Conservation (phyloP, 306 rosid species). For the Cucurbita maxima region DNA sequence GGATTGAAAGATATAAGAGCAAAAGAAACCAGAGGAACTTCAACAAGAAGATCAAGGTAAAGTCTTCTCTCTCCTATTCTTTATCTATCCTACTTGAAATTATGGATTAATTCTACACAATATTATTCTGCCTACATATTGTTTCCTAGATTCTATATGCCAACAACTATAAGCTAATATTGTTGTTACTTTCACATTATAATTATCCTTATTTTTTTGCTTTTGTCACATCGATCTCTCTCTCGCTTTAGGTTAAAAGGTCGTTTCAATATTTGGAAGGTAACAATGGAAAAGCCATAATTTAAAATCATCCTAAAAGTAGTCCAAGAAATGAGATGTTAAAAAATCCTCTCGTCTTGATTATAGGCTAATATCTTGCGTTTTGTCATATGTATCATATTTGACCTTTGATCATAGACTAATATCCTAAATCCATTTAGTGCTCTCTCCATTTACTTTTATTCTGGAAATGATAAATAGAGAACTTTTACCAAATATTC, state of each 20-base stretch:
- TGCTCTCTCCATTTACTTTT: too few relatives aligned
- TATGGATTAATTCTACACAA: background rate
- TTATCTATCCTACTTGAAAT: background rate
- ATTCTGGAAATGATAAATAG: too few relatives aligned
- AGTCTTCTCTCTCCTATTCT: background rate
- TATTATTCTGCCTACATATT: background rate
- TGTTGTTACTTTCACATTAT: too few relatives aligned
- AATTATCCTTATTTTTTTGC: background rate
- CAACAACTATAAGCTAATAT: background rate
- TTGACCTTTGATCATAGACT: too few relatives aligned
- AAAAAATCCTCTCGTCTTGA: too few relatives aligned
- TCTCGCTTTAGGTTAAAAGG: background rate
- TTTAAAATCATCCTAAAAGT: background rate
- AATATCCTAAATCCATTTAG: too few relatives aligned
- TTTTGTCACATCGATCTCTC: background rate
- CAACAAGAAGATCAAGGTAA: slow-evolving; percentile 87
- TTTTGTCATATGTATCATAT: too few relatives aligned
- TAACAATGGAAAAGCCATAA: background rate
- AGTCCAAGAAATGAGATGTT: too few relatives aligned
- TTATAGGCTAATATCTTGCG: too few relatives aligned
- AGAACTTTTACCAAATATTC: too few relatives aligned
- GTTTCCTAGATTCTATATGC: background rate
- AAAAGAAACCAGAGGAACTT: slow-evolving; percentile 85
- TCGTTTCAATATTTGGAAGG: background rate
- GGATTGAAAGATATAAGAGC: slow-evolving; percentile 70